These are phyloP conservation scores for Boletus rubropictus DNA, from an alignment of 768 basidiomycete species.

Conservation along the genomic window DNA sequence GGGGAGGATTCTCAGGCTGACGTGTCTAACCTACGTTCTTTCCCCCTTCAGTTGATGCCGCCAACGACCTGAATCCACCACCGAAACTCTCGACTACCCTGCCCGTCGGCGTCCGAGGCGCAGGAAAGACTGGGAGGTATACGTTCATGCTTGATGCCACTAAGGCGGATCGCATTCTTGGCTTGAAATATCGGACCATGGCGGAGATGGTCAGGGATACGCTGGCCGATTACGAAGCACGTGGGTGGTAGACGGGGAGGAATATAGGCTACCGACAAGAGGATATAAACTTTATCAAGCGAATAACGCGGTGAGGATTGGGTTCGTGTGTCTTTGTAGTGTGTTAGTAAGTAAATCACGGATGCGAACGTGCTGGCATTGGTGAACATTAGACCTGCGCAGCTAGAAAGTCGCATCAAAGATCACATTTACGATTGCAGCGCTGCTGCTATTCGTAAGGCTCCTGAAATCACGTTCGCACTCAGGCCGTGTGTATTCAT, in stretches of 20 bases:
- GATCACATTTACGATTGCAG: no score
- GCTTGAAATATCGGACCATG: slow-evolving; percentile 37
- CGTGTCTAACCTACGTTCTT: not conserved
- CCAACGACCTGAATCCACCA: slow-evolving; percentile 31
- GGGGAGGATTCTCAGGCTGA: not conserved
- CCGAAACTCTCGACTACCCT: slow-evolving; percentile 27
- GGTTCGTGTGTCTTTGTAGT: no score
- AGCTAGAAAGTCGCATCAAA: no score
- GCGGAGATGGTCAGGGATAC: slow-evolving; percentile 39
- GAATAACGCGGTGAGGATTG: no score
- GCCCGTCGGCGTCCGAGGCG: slow-evolving; percentile 33
- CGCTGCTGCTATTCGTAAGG: no score
- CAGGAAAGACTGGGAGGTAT: slow-evolving; percentile 25
- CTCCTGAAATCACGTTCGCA: no score
- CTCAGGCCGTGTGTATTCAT: no score
- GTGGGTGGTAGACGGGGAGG: slow-evolving; percentile 33
- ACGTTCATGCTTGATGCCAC: slow-evolving; percentile 28
- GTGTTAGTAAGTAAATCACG: no score
- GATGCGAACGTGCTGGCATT: no score
- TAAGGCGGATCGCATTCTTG: slow-evolving; percentile 38
- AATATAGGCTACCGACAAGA: not conserved
- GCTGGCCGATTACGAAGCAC: slow-evolving; percentile 38
- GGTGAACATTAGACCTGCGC: no score
- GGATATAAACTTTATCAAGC: not conserved
- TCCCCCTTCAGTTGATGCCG: slow-evolving; percentile 31